Conservation (phyloP, 2,329 filamentous ascomycete genomes). For the Ascochyta koolunga region DNA sequence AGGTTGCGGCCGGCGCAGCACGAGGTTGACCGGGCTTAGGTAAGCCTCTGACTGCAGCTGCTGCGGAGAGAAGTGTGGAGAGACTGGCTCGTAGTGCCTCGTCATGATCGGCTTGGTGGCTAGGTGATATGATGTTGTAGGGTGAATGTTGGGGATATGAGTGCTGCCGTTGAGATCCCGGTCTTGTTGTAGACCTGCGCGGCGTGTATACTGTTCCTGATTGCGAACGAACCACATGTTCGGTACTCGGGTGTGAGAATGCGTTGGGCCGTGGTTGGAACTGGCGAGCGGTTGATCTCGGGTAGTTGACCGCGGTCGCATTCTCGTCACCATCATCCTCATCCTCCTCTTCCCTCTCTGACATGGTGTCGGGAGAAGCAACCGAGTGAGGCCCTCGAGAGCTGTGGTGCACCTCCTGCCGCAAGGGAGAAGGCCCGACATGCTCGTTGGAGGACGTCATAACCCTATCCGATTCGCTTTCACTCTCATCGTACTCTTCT, state of each 20-base stretch:
- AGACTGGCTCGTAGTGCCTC: conserved; percentile 89
- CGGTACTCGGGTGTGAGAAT: conserved; percentile 79
- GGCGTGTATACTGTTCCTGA: conserved; percentile 58
- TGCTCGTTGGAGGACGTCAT: conserved; percentile 69
- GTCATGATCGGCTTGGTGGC: conserved; percentile 86
- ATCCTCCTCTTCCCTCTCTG: conserved; percentile 45
- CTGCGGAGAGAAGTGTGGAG: conserved; percentile 94
- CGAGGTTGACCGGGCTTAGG: conserved; percentile 63
- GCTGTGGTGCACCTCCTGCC: conserved; percentile 36
- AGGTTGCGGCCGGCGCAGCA: conserved; percentile 40
- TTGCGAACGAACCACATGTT: conserved; percentile 45
- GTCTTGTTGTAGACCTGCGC: conserved; percentile 39
- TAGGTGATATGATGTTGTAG: conserved; percentile 73
- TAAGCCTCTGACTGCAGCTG: conserved; percentile 82
- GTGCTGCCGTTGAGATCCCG: conserved; percentile 46
- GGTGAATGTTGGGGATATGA: conserved; percentile 59
- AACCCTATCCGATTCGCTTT: conserved; percentile 81
- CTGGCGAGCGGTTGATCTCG: conserved; percentile 56
- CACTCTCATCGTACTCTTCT: conserved; percentile 92
- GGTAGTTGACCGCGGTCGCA: conserved; percentile 77
- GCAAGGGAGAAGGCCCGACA: conserved; percentile 48
- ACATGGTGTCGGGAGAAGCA: conserved; percentile 47
- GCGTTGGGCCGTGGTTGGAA: conserved; percentile 92
- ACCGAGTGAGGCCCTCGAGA: conserved; percentile 37
- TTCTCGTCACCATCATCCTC: conserved; percentile 76